Evolutionary conservation across 2,329 filamentous ascomycete genomes (phyloP).

Genomic region (Karstenula rhodostoma): DNA sequence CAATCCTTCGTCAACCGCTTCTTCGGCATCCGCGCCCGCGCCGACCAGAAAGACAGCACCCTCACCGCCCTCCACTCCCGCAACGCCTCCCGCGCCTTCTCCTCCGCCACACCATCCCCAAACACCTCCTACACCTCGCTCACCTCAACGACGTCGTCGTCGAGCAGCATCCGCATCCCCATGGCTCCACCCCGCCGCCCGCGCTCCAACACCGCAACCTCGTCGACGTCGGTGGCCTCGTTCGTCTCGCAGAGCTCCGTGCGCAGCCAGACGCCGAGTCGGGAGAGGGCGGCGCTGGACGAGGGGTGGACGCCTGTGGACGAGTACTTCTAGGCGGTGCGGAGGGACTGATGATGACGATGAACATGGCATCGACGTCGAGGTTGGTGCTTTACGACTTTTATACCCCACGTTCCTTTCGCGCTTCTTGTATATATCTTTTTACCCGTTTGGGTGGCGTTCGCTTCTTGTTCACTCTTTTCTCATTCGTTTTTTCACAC

Average conservation of each 20-base stretch:
- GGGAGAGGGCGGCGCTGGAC: not conserved
- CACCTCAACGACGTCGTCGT: not conserved
- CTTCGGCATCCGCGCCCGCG: conserved; percentile 1
- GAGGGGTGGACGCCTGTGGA: conserved; percentile 9
- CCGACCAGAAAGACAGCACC: not conserved
- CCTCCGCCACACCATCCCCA: not conserved
- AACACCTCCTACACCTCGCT: conserved; percentile 1
- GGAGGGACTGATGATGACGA: no score
- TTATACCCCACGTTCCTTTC: not conserved
- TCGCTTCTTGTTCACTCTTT: not conserved
- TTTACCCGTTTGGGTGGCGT: not conserved
- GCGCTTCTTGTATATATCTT: not conserved
- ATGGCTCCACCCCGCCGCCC: not conserved
- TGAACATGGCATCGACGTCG: not conserved
- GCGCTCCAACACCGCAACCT: conserved; percentile 7
- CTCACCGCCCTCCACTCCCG: not conserved
- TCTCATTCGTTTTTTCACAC: not conserved
- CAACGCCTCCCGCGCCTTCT: not conserved
- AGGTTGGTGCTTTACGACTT: not conserved
- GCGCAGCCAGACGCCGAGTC: not conserved
- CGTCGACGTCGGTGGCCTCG: conserved; percentile 4
- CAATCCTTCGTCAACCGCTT: conserved; percentile 10
- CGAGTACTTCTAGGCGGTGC: not conserved
- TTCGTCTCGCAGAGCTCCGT: conserved; percentile 8
- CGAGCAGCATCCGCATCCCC: conserved; percentile 6